Evolutionary conservation across 2,329 filamentous ascomycete genomes (phyloP).

Genomic region (Trichoderma sp.): DNA sequence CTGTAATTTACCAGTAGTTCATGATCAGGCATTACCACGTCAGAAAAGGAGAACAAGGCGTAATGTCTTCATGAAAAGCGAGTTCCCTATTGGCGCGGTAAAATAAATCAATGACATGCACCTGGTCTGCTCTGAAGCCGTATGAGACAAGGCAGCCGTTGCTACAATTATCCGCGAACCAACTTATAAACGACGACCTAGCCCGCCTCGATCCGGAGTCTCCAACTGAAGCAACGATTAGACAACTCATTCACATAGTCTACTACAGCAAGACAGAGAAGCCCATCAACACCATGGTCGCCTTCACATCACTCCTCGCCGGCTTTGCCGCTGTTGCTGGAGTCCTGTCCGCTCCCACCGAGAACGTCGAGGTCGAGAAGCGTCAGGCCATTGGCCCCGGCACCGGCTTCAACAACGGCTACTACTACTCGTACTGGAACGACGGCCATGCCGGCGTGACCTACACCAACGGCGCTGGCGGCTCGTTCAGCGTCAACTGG

Average conservation of each 20-base stretch:
- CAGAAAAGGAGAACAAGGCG: not conserved
- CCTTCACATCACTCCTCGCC: slow-evolving; percentile 13
- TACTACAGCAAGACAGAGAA: not conserved
- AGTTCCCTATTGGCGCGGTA: not conserved
- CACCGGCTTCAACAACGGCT: slow-evolving; percentile 14
- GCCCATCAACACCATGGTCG: slow-evolving; percentile 3
- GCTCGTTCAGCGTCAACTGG: slow-evolving; percentile 19
- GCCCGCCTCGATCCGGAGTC: not conserved
- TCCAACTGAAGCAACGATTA: not conserved
- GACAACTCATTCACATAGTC: not conserved
- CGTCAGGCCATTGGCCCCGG: slow-evolving; percentile 10
- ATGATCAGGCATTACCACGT: not conserved
- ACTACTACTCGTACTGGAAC: slow-evolving; percentile 19
- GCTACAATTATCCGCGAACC: slow-evolving; percentile 4
- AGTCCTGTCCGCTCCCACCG: slow-evolving; percentile 15
- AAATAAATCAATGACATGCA: not conserved
- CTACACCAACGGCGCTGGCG: slow-evolving; percentile 14
- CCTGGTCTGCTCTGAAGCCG: not conserved
- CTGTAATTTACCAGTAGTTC: not conserved
- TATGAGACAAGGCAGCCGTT: not conserved
- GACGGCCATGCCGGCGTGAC: slow-evolving; percentile 13
- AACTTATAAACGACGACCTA: not conserved
- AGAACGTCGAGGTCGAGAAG: slow-evolving; percentile 3
- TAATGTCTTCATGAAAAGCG: not conserved
- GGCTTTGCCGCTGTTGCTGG: slow-evolving; percentile 7